Evolutionary conservation across 225 moss, liverwort and hornwort species (phyloP), one percentile per base, ranked within the genome.

Genomic region (Physcomitrellopsis africana): DNA sequence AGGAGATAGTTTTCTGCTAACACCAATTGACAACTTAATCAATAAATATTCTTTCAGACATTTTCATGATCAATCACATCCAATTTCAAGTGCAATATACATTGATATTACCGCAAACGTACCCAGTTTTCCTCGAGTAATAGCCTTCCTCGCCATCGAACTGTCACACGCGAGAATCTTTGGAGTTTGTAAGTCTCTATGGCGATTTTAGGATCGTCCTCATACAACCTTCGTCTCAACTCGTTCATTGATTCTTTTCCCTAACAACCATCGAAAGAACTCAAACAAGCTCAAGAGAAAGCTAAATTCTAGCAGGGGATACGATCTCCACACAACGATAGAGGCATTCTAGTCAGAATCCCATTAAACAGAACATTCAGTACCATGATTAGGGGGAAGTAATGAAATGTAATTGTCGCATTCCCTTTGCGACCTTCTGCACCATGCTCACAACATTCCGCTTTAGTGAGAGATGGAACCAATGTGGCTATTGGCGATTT

Each of bases 381-480:
- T 87, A 87, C 87, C 84, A 76, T 84, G 65, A 57, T 77, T 60
- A 84, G 49, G 61, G 84, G 87, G 72, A 84, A 78, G 55, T 87
- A 87, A 59, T 84, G 81, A 58, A 84, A 84, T 47, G 79, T 81
- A 63, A 87, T 84, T 44, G 76, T 79, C n/a, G 81, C 87, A 51
- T 77, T 84, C 48, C 81, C 81, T 63, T 45, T 70, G 51, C 70
- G 73, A 63, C 62, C 64, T 11, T 74, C 83, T 86, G 80, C 77
- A 80, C 51, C 68, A 79, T 23, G 41, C 51, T 60, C 65, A 23
- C 23, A 65, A 59, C 53, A 51, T 41, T 58, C 55, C 22, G 46
- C 37, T 41, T 10, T 27, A 24, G 63, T 54, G 42, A 29, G n/a
- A 32, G 9, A 65, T 42, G 8, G 56, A 56, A 53, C 11, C 52